phyloP scores from a whole-genome alignment of 306 rosid genomes.

The Spatholobus suberectus region DNA sequence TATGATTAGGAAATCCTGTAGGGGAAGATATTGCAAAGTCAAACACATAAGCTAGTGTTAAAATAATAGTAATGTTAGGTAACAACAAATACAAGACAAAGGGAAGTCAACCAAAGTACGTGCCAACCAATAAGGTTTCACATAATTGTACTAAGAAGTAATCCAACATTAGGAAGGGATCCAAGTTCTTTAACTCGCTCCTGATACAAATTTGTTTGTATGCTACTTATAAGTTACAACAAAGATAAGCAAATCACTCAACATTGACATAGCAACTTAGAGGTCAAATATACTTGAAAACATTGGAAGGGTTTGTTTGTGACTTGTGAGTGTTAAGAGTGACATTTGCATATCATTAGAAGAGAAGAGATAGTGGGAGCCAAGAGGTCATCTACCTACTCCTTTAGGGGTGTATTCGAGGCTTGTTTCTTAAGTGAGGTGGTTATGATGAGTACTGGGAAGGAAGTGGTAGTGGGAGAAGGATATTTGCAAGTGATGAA shows the following conservation, averaged over 20 bases:
- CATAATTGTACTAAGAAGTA: too few relatives aligned
- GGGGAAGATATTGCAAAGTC: too few relatives aligned
- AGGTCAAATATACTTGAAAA: neutral
- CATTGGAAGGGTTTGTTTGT: too few relatives aligned
- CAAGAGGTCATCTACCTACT: slow-evolving; percentile 54
- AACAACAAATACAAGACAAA: too few relatives aligned
- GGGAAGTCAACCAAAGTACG: too few relatives aligned
- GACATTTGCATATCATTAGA: neutral
- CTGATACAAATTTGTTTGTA: too few relatives aligned
- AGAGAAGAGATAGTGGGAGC: slow-evolving; percentile 46
- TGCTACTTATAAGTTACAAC: slow-evolving; percentile 15
- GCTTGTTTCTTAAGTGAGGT: slow-evolving; percentile 62
- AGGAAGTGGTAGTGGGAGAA: slow-evolving; percentile 51
- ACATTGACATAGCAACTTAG: neutral
- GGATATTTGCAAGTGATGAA: slow-evolving; percentile 72
- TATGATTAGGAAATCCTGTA: too few relatives aligned
- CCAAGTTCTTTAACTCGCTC: too few relatives aligned
- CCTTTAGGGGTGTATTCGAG: slow-evolving; percentile 61
- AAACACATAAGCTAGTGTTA: too few relatives aligned
- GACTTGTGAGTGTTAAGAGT: neutral
- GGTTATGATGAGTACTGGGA: slow-evolving; percentile 51
- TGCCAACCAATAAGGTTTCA: too few relatives aligned
- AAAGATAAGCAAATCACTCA: neutral
- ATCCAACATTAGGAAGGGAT: too few relatives aligned
- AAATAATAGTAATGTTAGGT: too few relatives aligned